phyloP scores from a whole-genome alignment of 176 grass and related monocot species.

The Oryza glumipatula region DNA sequence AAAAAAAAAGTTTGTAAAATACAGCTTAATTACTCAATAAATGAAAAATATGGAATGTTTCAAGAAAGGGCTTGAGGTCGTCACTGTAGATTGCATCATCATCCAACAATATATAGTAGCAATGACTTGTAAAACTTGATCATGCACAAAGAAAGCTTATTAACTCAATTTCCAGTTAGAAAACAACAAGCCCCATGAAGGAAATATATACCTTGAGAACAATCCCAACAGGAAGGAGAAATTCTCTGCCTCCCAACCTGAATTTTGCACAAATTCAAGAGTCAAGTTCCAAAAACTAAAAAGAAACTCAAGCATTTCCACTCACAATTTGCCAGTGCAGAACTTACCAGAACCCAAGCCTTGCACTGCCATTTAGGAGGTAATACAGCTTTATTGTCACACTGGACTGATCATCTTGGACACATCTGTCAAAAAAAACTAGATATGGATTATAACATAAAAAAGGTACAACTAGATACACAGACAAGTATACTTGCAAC shows the following conservation, averaged over 20 bases:
- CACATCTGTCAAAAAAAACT: conserved; percentile 67
- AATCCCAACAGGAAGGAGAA: conserved; percentile 94
- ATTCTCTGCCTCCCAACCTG: conserved; percentile 89
- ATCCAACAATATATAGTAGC: conserved; percentile 13
- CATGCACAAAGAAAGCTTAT: conserved; percentile 10
- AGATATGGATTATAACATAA: not conserved
- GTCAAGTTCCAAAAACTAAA: conserved; percentile 16
- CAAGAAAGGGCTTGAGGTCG: not conserved
- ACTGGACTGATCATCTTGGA: conserved; percentile 76
- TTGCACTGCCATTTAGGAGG: conserved; percentile 96
- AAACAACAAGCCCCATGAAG: not conserved
- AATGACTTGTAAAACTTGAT: conserved; percentile 22
- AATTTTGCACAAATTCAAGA: conserved; percentile 38
- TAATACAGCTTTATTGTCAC: conserved; percentile 93
- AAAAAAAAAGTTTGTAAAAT: conserved; percentile 15
- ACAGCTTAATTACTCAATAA: conserved; percentile 16
- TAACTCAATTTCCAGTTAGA: conserved; percentile 16
- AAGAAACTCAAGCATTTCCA: not conserved
- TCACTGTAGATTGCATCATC: conserved; percentile 2
- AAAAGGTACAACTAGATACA: conserved; percentile 6
- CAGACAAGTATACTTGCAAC: conserved; percentile 5
- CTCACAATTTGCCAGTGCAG: conserved; percentile 24
- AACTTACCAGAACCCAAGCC: conserved; percentile 96
- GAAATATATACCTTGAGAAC: conserved; percentile 78
- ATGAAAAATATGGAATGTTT: conserved; percentile 31